A percentile compares a stretch with the other conserved stretches of the same genome.
Evolutionary conservation across 78 protist genomes (phyloP).

Genomic region (Guillardia theta): DNA sequence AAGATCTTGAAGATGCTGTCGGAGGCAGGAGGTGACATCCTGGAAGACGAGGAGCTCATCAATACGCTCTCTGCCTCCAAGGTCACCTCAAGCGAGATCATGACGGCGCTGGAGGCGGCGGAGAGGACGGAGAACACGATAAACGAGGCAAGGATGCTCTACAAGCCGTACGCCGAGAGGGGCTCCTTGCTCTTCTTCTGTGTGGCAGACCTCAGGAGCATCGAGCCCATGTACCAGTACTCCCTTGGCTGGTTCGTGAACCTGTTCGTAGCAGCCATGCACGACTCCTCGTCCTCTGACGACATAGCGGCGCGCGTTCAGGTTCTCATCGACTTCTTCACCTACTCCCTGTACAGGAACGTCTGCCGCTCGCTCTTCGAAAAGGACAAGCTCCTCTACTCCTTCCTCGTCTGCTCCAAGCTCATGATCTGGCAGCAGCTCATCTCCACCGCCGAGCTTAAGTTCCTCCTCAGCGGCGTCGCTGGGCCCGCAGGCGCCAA

Average conservation of each 20-base stretch:
- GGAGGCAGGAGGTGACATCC: slow-evolving; percentile 62
- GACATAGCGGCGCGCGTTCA: slow-evolving; percentile 12
- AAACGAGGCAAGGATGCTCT: slow-evolving; percentile 47
- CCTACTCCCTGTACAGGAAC: slow-evolving; percentile 47
- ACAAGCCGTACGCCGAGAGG: slow-evolving; percentile 64
- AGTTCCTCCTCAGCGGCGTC: slow-evolving; percentile 85
- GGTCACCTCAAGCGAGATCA: slow-evolving; percentile 45
- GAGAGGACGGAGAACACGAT: slow-evolving; percentile 63
- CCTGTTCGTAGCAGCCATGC: slow-evolving; percentile 36
- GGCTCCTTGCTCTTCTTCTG: slow-evolving; percentile 69
- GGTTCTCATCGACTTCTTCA: slow-evolving; percentile 15
- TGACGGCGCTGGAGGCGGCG: slow-evolving; percentile 34
- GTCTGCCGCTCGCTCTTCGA: slow-evolving; percentile 72
- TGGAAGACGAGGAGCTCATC: slow-evolving; percentile 64
- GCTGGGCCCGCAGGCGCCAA: neutral
- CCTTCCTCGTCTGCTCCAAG: slow-evolving; percentile 50
- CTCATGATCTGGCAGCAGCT: neutral
- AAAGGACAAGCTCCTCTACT: slow-evolving; percentile 64
- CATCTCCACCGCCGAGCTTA: slow-evolving; percentile 52
- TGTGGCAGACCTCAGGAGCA: slow-evolving; percentile 49
- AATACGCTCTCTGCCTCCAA: slow-evolving; percentile 49
- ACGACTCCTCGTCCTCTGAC: slow-evolving; percentile 24
- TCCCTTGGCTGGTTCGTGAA: slow-evolving; percentile 38
- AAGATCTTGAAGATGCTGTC: slow-evolving; percentile 55
- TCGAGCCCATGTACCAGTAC: slow-evolving; percentile 75